These are phyloP conservation scores for Epichloe typhina DNA, from an alignment of 2,329 filamentous ascomycete species.

Conservation along the genomic window DNA sequence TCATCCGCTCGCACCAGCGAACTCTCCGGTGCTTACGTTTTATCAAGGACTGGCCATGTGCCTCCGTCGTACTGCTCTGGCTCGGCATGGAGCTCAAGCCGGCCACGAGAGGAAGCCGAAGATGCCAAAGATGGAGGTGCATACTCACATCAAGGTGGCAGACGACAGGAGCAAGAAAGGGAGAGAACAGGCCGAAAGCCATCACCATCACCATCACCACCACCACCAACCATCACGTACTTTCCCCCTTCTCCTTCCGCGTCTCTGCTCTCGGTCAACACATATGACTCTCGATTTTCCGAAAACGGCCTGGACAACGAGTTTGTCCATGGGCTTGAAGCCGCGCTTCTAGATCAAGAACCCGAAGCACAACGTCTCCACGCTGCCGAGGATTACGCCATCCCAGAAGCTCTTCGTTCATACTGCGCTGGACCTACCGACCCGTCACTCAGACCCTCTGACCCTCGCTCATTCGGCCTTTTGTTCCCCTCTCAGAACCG, in stretches of 20 bases:
- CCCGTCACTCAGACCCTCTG: constrained; percentile 40
- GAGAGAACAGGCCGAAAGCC: neutral
- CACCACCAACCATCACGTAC: constrained; percentile 3
- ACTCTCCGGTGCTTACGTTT: constrained; percentile 2
- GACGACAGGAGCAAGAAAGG: neutral
- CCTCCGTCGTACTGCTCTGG: neutral
- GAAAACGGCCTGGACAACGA: constrained; percentile 18
- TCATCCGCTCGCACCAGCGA: constrained; percentile 1
- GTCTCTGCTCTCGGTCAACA: constrained; percentile 51
- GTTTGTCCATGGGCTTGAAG: constrained; percentile 14
- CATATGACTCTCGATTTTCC: constrained; percentile 60
- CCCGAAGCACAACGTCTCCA: neutral
- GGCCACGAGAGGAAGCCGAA: neutral
- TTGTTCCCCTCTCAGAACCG: constrained; percentile 78
- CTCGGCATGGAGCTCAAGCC: neutral
- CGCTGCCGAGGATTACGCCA: neutral
- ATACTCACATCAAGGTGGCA: neutral
- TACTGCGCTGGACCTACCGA: constrained; percentile 1
- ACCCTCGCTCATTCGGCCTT: constrained; percentile 66
- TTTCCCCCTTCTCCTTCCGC: constrained; percentile 8
- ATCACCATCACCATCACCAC: neutral
- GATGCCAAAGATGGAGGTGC: neutral
- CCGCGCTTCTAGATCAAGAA: neutral
- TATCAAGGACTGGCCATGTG: neutral
- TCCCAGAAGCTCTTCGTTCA: constrained; percentile 1